Percentiles rank a stretch among this genome's conserved stretches.
phyloP scores from a whole-genome alignment of 768 basidiomycete genomes.

The Plicaturopsis crispa region DNA sequence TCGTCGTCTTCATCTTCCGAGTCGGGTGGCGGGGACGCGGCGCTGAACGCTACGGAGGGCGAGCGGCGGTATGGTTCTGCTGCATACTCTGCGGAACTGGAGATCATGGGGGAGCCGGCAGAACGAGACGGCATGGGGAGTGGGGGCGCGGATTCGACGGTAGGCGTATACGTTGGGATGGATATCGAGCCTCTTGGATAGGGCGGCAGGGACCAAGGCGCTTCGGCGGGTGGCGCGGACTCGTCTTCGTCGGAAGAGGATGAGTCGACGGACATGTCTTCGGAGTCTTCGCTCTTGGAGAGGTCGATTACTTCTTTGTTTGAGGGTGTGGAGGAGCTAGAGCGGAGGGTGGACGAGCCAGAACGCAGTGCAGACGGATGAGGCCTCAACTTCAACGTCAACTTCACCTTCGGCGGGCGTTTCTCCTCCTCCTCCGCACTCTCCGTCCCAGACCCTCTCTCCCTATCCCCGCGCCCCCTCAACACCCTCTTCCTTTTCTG shows the following conservation, averaged over 20 bases:
- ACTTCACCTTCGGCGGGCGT: conserved; percentile 60
- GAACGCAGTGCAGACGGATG: conserved; percentile 24
- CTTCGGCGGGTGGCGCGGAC: conserved; percentile 17
- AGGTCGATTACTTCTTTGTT: conserved; percentile 31
- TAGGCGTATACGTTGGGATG: conserved; percentile 48
- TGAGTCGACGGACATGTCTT: conserved; percentile 34
- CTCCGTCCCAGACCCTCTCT: conserved; percentile 13
- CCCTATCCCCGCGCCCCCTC: conserved; percentile 11
- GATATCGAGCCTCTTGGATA: conserved; percentile 52
- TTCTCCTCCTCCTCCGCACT: conserved; percentile 24
- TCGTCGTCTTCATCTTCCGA: conserved; percentile 58
- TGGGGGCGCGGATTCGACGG: conserved; percentile 26
- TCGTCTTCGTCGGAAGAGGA: conserved; percentile 32
- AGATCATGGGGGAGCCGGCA: conserved; percentile 11
- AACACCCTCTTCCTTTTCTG: conserved; percentile 30
- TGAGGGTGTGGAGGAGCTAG: conserved; percentile 9
- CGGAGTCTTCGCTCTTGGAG: conserved; percentile 31
- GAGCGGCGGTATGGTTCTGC: conserved; percentile 37
- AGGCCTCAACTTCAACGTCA: conserved; percentile 59
- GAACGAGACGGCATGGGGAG: conserved; percentile 17
- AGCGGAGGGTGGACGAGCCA: conserved; percentile 12
- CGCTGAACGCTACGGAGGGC: conserved; percentile 47
- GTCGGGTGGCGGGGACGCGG: conserved; percentile 66
- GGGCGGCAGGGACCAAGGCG: conserved; percentile 44
- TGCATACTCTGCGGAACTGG: not conserved